phyloP scores from a whole-genome alignment of 306 rosid species.

The Vigna hirtella region DNA sequence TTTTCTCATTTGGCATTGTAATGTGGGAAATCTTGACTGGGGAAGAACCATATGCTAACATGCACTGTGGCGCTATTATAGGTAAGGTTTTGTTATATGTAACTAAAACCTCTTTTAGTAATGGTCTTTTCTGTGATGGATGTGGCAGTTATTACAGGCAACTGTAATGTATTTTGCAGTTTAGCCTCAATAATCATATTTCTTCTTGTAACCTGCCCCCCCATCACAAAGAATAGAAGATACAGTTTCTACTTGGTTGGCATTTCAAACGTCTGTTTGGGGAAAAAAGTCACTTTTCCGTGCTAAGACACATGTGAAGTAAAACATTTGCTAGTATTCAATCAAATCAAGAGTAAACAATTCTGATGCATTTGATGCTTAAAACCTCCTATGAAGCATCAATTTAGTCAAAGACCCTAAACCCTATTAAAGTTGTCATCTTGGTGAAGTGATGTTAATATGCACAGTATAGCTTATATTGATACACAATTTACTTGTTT shows the following conservation, averaged over 20 bases:
- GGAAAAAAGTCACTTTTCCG: neutral
- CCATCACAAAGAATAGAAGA: too few relatives aligned
- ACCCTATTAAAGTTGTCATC: neutral
- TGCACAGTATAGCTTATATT: neutral
- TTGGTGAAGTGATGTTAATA: neutral
- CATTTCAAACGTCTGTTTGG: too few relatives aligned
- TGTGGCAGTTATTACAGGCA: constrained; percentile 14
- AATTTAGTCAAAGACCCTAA: neutral
- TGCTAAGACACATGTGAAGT: neutral
- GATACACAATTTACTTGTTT: neutral
- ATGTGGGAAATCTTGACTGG: constrained; percentile 98
- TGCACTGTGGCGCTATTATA: constrained; percentile 97
- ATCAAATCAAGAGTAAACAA: neutral
- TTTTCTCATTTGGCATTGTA: constrained; percentile 88
- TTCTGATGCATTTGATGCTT: constrained; percentile 14
- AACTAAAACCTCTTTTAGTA: neutral
- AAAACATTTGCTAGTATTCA: neutral
- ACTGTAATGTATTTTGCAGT: neutral
- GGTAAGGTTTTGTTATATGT: constrained; percentile 53
- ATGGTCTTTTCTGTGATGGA: constrained; percentile 21
- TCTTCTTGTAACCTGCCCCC: neutral
- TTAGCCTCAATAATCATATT: neutral
- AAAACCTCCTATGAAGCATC: constrained; percentile 11
- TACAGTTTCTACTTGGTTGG: too few relatives aligned
- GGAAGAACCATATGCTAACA: constrained; percentile 91